A percentile compares a stretch with the other conserved stretches of the same genome.
Evolutionary conservation across 2,329 filamentous ascomycete species (phyloP).

Genomic region (Akanthomyces muscarius): DNA sequence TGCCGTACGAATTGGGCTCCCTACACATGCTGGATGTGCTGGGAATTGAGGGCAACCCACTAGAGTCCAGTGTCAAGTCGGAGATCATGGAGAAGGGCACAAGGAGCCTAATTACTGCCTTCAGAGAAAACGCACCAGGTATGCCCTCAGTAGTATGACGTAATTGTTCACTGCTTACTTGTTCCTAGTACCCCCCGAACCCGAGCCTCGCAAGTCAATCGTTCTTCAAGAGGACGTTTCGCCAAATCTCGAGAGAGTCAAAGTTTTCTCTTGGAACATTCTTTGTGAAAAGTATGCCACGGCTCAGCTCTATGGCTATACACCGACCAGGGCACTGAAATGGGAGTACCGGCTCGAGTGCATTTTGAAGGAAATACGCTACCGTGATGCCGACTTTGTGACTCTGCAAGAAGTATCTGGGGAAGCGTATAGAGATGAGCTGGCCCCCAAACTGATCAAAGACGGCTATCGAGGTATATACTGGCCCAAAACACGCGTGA

Average conservation of each 20-base stretch:
- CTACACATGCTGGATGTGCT: slow-evolving; percentile 84
- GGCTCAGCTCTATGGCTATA: slow-evolving; percentile 81
- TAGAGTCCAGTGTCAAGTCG: slow-evolving; percentile 71
- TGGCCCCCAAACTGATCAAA: slow-evolving; percentile 79
- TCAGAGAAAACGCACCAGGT: slow-evolving; percentile 84
- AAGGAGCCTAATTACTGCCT: slow-evolving; percentile 72
- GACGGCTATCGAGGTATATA: slow-evolving; percentile 92
- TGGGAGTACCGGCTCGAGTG: slow-evolving; percentile 85
- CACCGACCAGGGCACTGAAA: slow-evolving; percentile 71
- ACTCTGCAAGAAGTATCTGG: slow-evolving; percentile 92
- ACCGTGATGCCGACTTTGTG: slow-evolving; percentile 80
- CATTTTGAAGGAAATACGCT: slow-evolving; percentile 77
- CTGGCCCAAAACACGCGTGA: slow-evolving; percentile 83
- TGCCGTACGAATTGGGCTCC: slow-evolving; percentile 85
- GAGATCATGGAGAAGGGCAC: slow-evolving; percentile 86
- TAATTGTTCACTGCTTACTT: slow-evolving; percentile 22
- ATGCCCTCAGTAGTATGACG: slow-evolving; percentile 35
- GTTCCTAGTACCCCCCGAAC: slow-evolving; percentile 67
- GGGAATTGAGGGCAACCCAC: slow-evolving; percentile 86
- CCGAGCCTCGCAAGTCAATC: slow-evolving; percentile 71
- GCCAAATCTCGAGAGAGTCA: slow-evolving; percentile 64
- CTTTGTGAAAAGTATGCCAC: slow-evolving; percentile 93
- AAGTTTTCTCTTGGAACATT: slow-evolving; percentile 91
- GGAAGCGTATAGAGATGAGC: slow-evolving; percentile 87
- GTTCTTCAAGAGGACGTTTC: slow-evolving; percentile 67